These are phyloP conservation scores for Bromus sterilis DNA, from an alignment of 176 grass and related monocot species.

Conservation along the genomic window DNA sequence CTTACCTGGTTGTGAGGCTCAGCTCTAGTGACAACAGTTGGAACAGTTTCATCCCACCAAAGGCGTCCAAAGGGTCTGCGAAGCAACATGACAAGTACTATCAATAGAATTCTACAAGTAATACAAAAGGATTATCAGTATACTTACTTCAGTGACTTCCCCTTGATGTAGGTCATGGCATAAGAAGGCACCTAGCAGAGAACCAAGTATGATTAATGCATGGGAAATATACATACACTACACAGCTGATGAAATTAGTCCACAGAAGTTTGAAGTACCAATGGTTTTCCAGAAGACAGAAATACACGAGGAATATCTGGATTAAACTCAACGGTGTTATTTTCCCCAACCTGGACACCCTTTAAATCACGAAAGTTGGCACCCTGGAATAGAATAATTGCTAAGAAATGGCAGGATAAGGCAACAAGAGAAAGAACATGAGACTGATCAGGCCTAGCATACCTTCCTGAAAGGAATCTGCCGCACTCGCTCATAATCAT, in stretches of 20 bases:
- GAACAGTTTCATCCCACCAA: constrained; percentile 72
- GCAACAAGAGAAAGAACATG: neutral
- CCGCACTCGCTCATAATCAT: constrained; percentile 41
- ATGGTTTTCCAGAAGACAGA: constrained; percentile 54
- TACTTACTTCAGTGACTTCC: constrained; percentile 54
- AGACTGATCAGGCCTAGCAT: neutral
- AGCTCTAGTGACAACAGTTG: constrained; percentile 59
- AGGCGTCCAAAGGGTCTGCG: constrained; percentile 51
- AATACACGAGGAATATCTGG: constrained; percentile 16
- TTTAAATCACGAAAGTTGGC: constrained; percentile 60
- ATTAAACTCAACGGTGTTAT: constrained; percentile 42
- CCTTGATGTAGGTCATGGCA: constrained; percentile 58
- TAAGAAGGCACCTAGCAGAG: constrained; percentile 45
- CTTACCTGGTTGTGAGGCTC: constrained; percentile 63
- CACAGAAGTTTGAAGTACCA: constrained; percentile 17
- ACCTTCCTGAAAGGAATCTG: constrained; percentile 49
- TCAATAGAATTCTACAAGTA: neutral
- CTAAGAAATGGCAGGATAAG: neutral
- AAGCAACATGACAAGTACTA: neutral
- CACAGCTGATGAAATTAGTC: neutral
- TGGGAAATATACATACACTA: neutral
- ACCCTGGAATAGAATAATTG: constrained; percentile 24
- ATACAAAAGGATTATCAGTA: neutral
- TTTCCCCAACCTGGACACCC: constrained; percentile 46
- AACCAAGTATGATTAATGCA: neutral